These are phyloP conservation scores for Trypanosoma platydactyli DNA, from an alignment of 208 protist species.

Conservation along the genomic window DNA sequence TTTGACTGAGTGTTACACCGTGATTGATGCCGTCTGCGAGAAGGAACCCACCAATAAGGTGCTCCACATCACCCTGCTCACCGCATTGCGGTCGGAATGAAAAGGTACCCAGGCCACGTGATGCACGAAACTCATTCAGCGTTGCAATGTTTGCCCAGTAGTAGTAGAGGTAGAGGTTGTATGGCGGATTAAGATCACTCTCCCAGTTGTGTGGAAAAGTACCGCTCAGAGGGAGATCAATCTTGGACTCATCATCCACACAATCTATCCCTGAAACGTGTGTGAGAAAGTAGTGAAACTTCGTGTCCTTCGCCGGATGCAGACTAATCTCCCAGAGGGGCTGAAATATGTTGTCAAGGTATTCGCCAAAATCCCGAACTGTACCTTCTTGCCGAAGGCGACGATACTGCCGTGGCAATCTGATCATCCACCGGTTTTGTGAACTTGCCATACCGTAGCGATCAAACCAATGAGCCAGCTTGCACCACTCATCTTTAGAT, in stretches of 20 bases:
- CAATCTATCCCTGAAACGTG: slow-evolving; percentile 97
- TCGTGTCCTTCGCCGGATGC: slow-evolving; percentile 93
- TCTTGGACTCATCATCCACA: slow-evolving; percentile 95
- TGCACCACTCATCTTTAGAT: slow-evolving; percentile 92
- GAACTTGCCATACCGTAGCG: slow-evolving; percentile 94
- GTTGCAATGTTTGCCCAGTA: slow-evolving; percentile 97
- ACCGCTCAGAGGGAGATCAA: slow-evolving; percentile 82
- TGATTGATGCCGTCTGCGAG: slow-evolving; percentile 96
- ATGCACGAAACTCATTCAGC: slow-evolving; percentile 95
- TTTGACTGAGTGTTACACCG: slow-evolving; percentile 94
- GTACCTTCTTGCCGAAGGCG: slow-evolving; percentile 74
- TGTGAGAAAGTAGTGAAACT: slow-evolving; percentile 95
- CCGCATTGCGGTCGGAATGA: slow-evolving; percentile 97
- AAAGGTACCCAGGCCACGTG: slow-evolving; percentile 82
- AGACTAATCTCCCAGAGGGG: slow-evolving; percentile 98
- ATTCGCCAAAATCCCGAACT: slow-evolving; percentile 93
- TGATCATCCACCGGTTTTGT: slow-evolving; percentile 97
- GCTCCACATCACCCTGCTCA: slow-evolving; percentile 90
- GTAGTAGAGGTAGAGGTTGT: slow-evolving; percentile 98
- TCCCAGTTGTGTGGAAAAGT: slow-evolving; percentile 93
- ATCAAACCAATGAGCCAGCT: slow-evolving; percentile 95
- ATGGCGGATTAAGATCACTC: slow-evolving; percentile 96
- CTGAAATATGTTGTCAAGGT: slow-evolving; percentile 96
- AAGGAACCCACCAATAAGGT: slow-evolving; percentile 94
- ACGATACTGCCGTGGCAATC: slow-evolving; percentile 91